Percentiles rank a stretch among this genome's conserved stretches.
Evolutionary conservation across 106 monocot genomes (phyloP).

Genomic region (Amphibolis antarctica): DNA sequence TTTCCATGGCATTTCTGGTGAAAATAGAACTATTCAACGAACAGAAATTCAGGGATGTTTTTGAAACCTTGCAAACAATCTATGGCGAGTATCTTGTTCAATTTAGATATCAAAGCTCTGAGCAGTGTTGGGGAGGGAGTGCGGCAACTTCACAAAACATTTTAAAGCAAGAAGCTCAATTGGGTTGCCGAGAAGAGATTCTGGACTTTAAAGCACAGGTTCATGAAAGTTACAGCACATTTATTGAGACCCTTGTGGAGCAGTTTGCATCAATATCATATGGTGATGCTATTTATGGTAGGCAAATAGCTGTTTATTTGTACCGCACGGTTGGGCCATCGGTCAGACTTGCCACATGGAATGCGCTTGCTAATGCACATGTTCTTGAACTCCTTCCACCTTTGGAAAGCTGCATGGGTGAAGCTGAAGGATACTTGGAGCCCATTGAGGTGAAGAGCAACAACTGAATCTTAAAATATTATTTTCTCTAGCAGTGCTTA

Average conservation of each 20-base stretch:
- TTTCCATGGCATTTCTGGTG: conserved; percentile 53
- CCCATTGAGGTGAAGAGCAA: conserved; percentile 96
- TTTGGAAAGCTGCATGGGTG: conserved; percentile 46
- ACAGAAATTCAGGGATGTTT: conserved; percentile 42
- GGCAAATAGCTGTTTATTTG: conserved; percentile 81
- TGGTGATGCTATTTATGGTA: conserved; percentile 70
- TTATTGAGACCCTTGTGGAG: conserved; percentile 70
- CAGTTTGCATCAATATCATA: conserved; percentile 91
- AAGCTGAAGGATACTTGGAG: conserved; percentile 58
- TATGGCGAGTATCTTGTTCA: conserved; percentile 49
- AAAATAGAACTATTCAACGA: conserved; percentile 59
- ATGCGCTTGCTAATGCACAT: conserved; percentile 50
- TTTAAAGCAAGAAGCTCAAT: conserved; percentile 1
- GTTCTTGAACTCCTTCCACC: conserved; percentile 73
- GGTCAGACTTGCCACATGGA: conserved; percentile 71
- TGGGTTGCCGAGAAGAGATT: conserved; percentile 4
- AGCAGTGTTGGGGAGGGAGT: not conserved
- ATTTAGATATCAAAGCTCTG: conserved; percentile 7
- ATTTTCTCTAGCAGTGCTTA: not conserved
- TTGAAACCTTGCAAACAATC: conserved; percentile 60
- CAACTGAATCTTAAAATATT: too few species aligned
- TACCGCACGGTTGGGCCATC: conserved; percentile 40
- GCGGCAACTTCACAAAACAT: not conserved
- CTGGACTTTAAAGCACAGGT: conserved; percentile 53
- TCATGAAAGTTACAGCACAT: conserved; percentile 72